phyloP scores from a whole-genome alignment of 129 eudicot genomes.

The Pulicaria dysenterica region DNA sequence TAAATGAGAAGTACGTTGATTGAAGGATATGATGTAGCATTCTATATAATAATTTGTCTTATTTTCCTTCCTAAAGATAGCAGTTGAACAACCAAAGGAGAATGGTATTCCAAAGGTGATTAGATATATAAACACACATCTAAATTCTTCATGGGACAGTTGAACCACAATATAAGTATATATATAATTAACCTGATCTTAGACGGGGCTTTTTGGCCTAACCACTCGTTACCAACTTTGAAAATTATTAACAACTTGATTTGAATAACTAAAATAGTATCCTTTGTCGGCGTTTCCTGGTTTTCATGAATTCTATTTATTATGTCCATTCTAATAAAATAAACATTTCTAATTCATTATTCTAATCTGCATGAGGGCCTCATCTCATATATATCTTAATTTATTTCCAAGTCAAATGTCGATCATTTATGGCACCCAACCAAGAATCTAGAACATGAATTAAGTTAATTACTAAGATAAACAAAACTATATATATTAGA shows the following conservation, averaged over 20 bases:
- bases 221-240: slow-evolving; percentile 40
- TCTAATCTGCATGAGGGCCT: slow-evolving; percentile 21
- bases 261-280: background rate
- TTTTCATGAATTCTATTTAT: slow-evolving; percentile 16
- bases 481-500: slow-evolving; percentile 17
- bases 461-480: background rate
- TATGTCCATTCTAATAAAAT: slow-evolving; percentile 1
- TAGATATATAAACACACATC: background rate
- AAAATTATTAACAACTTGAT: slow-evolving; percentile 24
- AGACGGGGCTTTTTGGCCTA: slow-evolving; percentile 28
- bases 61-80: slow-evolving; percentile 18
- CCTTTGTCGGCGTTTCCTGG: slow-evolving; percentile 14
- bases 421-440: background rate
- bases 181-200: slow-evolving; percentile 19
- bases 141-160: slow-evolving; percentile 53
- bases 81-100: slow-evolving; percentile 48
- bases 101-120: slow-evolving; percentile 8
- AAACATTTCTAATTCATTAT: background rate
- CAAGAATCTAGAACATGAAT: slow-evolving; percentile 16
- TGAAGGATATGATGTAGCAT: background rate
- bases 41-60: background rate
- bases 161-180: slow-evolving; percentile 43
- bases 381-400: background rate
- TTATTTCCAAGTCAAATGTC: slow-evolving; percentile 32
- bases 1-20: background rate